Percentiles rank a stretch among this genome's conserved stretches.
Evolutionary conservation across 73 alveolate genomes (phyloP).

Genomic region (Uronychia binucleata): DNA sequence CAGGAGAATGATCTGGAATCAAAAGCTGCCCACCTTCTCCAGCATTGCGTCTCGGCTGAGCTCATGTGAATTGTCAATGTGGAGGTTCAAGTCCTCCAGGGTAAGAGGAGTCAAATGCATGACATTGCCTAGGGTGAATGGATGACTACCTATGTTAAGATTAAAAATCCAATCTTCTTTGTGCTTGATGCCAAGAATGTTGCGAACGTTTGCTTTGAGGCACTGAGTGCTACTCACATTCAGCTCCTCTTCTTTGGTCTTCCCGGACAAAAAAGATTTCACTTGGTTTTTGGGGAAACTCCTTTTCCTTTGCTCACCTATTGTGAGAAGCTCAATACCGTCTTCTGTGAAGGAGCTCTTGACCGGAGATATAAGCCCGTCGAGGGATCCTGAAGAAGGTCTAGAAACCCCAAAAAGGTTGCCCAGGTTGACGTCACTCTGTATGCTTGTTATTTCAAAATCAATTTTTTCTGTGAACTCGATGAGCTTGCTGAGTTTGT

Average conservation of each 20-base stretch:
- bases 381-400: not conserved
- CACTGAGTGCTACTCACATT: conserved; percentile 1
- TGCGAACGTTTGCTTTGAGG: conserved; percentile 34
- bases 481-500: conserved; percentile 10
- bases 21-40: conserved; percentile 52
- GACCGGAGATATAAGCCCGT: not conserved
- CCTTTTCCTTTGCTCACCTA: not conserved
- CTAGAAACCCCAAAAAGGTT: not conserved
- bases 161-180: conserved; percentile 92
- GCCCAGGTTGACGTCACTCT: not conserved
- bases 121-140: conserved; percentile 44
- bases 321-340: not conserved
- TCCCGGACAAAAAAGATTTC: conserved; percentile 21
- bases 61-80: conserved; percentile 81
- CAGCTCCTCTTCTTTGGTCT: not conserved
- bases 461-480: conserved; percentile 2
- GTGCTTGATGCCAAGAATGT: conserved; percentile 66
- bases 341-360: not conserved
- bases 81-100: conserved; percentile 79
- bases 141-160: conserved; percentile 73
- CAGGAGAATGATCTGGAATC: conserved; percentile 59
- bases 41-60: conserved; percentile 85
- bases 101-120: conserved; percentile 88
- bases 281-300: conserved; percentile 17
- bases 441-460: not conserved